Evolutionary conservation across 2,329 filamentous ascomycete species (phyloP).

Genomic region (Fusarium camptoceras): DNA sequence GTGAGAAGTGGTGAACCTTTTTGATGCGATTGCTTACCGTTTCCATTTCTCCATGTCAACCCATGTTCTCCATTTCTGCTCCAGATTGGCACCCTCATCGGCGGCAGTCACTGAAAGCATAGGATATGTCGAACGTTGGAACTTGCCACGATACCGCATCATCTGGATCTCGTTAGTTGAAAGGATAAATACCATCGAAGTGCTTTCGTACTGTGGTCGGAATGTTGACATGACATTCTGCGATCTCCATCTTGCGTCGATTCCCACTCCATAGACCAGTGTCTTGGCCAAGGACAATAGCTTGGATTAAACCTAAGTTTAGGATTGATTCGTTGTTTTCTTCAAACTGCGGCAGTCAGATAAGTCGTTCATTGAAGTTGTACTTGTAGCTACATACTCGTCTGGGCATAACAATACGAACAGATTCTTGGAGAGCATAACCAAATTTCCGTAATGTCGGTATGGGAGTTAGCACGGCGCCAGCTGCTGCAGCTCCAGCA

Average conservation of each 20-base stretch:
- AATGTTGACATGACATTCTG: conserved; percentile 62
- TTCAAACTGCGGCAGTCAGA: conserved; percentile 56
- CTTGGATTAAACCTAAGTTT: conserved; percentile 62
- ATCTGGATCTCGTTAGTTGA: conserved; percentile 53
- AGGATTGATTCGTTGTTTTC: conserved; percentile 60
- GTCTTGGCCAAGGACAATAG: conserved; percentile 62
- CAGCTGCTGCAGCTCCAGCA: conserved; percentile 69
- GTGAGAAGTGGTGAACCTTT: background rate
- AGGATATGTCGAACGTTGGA: conserved; percentile 67
- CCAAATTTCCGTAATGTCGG: conserved; percentile 71
- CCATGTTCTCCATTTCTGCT: conserved; percentile 75
- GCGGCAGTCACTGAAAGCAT: conserved; percentile 62
- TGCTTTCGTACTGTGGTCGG: conserved; percentile 57
- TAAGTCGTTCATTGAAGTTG: background rate
- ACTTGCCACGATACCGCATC: conserved; percentile 68
- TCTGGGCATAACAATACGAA: conserved; percentile 54
- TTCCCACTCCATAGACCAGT: conserved; percentile 67
- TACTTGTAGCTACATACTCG: conserved; percentile 43
- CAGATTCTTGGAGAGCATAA: conserved; percentile 64
- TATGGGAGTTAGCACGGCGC: conserved; percentile 69
- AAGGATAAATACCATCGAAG: no score
- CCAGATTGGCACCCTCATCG: conserved; percentile 67
- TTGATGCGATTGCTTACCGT: conserved; percentile 53
- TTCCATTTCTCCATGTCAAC: conserved; percentile 74
- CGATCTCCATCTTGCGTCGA: conserved; percentile 67